phyloP scores from a whole-genome alignment of 768 basidiomycete species.

The Sarcodon aspratus region DNA sequence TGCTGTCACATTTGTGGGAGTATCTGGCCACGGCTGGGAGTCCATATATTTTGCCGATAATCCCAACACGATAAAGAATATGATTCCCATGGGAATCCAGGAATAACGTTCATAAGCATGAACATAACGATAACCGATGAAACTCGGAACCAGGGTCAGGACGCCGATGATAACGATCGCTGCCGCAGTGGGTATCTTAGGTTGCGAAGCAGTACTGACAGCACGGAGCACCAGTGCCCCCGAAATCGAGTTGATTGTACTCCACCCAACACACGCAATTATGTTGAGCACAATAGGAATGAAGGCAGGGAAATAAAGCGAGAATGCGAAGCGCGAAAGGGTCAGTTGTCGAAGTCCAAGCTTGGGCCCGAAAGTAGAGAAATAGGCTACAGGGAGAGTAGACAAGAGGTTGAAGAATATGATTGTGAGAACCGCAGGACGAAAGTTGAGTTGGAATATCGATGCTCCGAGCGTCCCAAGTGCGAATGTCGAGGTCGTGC shows the following conservation, averaged over 20 bases:
- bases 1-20: constrained; percentile 19
- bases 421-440: constrained; percentile 25
- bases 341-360: constrained; percentile 34
- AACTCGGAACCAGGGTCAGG: constrained; percentile 23
- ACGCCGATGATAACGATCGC: constrained; percentile 34
- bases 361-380: constrained; percentile 26
- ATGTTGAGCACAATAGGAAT: constrained; percentile 26
- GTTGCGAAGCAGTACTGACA: constrained; percentile 12
- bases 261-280: constrained; percentile 32
- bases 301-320: constrained; percentile 10
- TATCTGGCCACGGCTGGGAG: constrained; percentile 12
- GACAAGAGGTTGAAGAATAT: constrained; percentile 28
- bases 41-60: constrained; percentile 16
- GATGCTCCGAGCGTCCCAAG: constrained; percentile 26
- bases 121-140: constrained; percentile 30
- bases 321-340: constrained; percentile 28
- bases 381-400: constrained; percentile 20
- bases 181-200: constrained; percentile 21
- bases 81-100: constrained; percentile 29
- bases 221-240: constrained; percentile 20
- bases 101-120: constrained; percentile 30
- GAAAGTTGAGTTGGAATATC: constrained; percentile 22
- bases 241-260: constrained; percentile 22
- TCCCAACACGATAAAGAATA: constrained; percentile 23
- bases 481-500: constrained; percentile 22